Evolutionary conservation across 352 stramenopile genomes (phyloP).

Genomic region (Phytophthora pinifolia): DNA sequence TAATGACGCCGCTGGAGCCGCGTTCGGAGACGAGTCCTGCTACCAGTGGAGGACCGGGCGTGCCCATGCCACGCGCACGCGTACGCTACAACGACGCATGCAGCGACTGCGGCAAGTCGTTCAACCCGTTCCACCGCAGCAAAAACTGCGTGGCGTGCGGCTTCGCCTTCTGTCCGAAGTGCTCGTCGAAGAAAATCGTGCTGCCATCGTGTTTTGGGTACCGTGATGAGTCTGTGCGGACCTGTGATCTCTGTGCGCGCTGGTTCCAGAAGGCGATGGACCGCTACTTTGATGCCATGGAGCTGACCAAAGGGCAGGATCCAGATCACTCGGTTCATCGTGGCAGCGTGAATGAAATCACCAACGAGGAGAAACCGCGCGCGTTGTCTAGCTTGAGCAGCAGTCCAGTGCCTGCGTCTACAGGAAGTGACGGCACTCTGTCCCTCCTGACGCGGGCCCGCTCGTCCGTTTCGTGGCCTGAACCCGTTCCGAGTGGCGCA

Average conservation of each 20-base stretch:
- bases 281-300: constrained; percentile 63
- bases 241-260: constrained; percentile 57
- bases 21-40: constrained; percentile 6
- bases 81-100: constrained; percentile 39
- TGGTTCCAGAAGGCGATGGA: constrained; percentile 76
- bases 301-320: constrained; percentile 30
- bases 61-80: constrained; percentile 45
- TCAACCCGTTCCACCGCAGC: constrained; percentile 71
- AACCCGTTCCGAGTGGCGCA: constrained; percentile 8
- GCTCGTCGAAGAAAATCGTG: constrained; percentile 49
- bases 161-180: constrained; percentile 68
- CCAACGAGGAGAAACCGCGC: constrained; percentile 22
- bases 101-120: constrained; percentile 57
- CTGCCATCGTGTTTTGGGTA: constrained; percentile 64
- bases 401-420: constrained; percentile 11
- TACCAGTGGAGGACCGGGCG: constrained; percentile 24
- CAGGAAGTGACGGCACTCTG: constrained; percentile 12
- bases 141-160: constrained; percentile 61
- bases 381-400: constrained; percentile 12
- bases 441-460: constrained; percentile 11
- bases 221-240: constrained; percentile 43
- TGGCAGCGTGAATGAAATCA: constrained; percentile 20
- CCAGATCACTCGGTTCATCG: constrained; percentile 14
- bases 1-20: constrained; percentile 5
- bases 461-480: constrained; percentile 29